Base-by-base conservation (phyloP, 2,329 filamentous ascomycete genomes). In the Didymella segeticola region DNA sequence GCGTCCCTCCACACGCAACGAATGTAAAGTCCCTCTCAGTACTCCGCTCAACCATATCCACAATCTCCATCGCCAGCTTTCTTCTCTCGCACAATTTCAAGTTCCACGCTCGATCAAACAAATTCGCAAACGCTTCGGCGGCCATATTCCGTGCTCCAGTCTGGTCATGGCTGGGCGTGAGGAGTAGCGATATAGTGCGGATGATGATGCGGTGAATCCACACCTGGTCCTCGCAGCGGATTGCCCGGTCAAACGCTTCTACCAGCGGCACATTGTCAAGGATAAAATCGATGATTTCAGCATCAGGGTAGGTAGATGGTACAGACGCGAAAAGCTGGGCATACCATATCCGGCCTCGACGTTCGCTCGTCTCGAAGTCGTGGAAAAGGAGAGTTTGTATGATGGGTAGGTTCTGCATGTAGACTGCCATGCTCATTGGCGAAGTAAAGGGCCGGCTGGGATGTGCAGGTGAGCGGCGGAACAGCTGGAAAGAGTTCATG, bases 151-250 rank as follows among this genome's bases (percentile, higher is more conserved):
- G 46, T 4, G 34, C 36, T 4, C 46, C 53, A 8, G 25, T 43
- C 6, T 5, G 11, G 14, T 51, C 46, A 14, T 31, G 26, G 5
- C 25, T 38, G 6, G 42, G 37, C 7, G 31, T 37, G 11, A 56
- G 30, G 2, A 56, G 47, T 2, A 56, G 30, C 3, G 27, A 26
- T 12, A 56, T 15, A 11, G 53, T 51, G 25, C 53, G 41, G 7
- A 56, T 12, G 4, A 50, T n/a, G 12, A 56, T 56, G 19, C 53
- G 53, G 25, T 56, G 46, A 14, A 56, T 43, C 53, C 53, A 56
- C 1, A 10, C 15, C 19, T 19, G 22, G 26, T 56, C 53, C 26
- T 56, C 53, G 46, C 41, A 46, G 5, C 53, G 33, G 11, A 56
- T 56, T 4, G 53, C 47, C 6, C 53, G 42, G 11, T 56, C 53